A percentile compares a stretch with the other conserved stretches of the same genome.
phyloP scores from a whole-genome alignment of 108 stramenopile genomes.

The Cyclotella baltica region DNA sequence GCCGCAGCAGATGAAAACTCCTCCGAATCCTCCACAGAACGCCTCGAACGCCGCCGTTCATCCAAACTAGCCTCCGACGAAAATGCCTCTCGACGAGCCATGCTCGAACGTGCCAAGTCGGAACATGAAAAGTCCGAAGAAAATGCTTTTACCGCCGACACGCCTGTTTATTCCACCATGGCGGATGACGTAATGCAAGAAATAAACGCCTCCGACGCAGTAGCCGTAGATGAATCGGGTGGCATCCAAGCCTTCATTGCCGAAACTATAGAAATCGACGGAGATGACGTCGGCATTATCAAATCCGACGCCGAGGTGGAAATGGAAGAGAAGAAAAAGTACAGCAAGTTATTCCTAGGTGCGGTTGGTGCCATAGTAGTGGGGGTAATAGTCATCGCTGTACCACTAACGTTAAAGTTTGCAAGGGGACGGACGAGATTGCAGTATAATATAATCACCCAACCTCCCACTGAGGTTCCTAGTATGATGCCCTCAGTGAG shows the following conservation, averaged over 20 bases:
- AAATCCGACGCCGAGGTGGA: slow-evolving; percentile 42
- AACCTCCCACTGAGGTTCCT: slow-evolving; percentile 30
- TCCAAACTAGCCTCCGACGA: background rate
- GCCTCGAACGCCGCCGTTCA: no score
- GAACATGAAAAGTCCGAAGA: background rate
- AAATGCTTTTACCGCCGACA: background rate
- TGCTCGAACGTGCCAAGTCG: background rate
- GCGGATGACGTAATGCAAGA: slow-evolving; percentile 39
- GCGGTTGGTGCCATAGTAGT: slow-evolving; percentile 25
- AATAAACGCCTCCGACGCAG: slow-evolving; percentile 30
- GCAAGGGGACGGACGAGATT: slow-evolving; percentile 14
- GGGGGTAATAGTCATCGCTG: slow-evolving; percentile 20
- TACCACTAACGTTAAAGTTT: slow-evolving; percentile 39
- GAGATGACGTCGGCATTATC: slow-evolving; percentile 40
- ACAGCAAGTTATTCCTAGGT: slow-evolving; percentile 28
- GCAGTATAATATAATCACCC: slow-evolving; percentile 16
- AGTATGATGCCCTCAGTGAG: slow-evolving; percentile 26
- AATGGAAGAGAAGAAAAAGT: slow-evolving; percentile 40
- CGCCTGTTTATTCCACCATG: slow-evolving; percentile 23
- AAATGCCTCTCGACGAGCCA: background rate
- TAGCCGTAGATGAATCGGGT: slow-evolving; percentile 37
- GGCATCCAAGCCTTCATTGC: slow-evolving; percentile 47
- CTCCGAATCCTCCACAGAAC: no score
- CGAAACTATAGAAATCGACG: slow-evolving; percentile 43
- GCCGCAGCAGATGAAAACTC: no score